These are phyloP conservation scores for Ophiocordyceps camponoti-floridani DNA, from an alignment of 2,329 filamentous ascomycete genomes.

Conservation along the genomic window DNA sequence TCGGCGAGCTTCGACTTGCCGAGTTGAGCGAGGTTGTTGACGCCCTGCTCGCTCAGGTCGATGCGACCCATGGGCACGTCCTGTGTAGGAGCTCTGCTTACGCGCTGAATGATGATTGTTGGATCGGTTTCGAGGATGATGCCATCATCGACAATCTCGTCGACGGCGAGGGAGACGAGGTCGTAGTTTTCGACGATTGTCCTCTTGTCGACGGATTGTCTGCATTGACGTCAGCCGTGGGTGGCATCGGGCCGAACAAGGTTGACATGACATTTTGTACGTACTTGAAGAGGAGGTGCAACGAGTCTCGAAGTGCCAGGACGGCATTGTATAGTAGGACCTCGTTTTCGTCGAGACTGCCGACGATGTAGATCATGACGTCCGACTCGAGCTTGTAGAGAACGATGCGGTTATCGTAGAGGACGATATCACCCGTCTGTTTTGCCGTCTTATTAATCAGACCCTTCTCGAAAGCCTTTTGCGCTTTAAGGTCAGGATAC, in stretches of 20 bases:
- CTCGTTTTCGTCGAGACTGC: constrained; percentile 86
- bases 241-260: too few relatives aligned
- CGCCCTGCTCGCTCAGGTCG: constrained; percentile 86
- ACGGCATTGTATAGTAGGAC: constrained; percentile 91
- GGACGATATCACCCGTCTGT: constrained; percentile 86
- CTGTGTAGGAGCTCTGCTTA: constrained; percentile 79
- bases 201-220: constrained; percentile 91
- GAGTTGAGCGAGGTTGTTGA: constrained; percentile 86
- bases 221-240: constrained; percentile 20
- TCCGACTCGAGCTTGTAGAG: constrained; percentile 98
- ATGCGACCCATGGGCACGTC: constrained; percentile 88
- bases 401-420: constrained; percentile 92
- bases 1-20: constrained; percentile 84
- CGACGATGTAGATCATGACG: constrained; percentile 89
- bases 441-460: constrained; percentile 91
- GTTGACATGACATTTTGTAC: too few relatives aligned
- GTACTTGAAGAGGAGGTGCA: constrained; percentile 92
- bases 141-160: constrained; percentile 89
- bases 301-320: constrained; percentile 71
- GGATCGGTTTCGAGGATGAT: constrained; percentile 97
- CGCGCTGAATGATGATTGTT: constrained; percentile 78
- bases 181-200: constrained; percentile 99
- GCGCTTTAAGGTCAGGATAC: constrained; percentile 78
- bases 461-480: constrained; percentile 94
- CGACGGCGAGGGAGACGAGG: constrained; percentile 78